Base-by-base conservation (phyloP, 805 yeast species). In the Barnettozyma salicaria region DNA sequence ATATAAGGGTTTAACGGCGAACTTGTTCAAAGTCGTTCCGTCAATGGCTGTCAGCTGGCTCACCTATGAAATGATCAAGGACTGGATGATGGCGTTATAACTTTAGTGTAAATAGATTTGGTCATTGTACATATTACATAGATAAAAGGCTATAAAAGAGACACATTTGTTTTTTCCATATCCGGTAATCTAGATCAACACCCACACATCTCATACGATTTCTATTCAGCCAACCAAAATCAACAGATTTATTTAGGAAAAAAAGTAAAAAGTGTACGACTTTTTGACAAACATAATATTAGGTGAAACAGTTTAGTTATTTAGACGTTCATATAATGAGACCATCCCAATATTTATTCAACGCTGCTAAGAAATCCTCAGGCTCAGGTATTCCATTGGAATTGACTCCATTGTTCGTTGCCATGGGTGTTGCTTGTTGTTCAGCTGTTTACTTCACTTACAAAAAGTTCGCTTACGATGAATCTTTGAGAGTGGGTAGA, bases 41-140 rank as follows among this genome's bases (percentile, higher is more conserved):
- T 79, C 92, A 11, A 90, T 92, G 89, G 97, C 97, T 4, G 87
- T 89, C 13, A 86, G 90, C 42, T 90, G 97, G 96, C 67, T 88
- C 49, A 77, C 84, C 43, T 80, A 77, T 58, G 97, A 94, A 47
- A 61, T 80, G 22, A 67, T 85, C 35, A 76, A 78, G 49, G 83
- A 75, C 16, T 37, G 44, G 17, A 32, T 62, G 40, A 41, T 49
- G 31, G 38, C 22, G 4, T 19, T 47, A 27, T 47, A 33, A 32
- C 12, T n/a, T n/a, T n/a, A n/a, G n/a, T n/a, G n/a, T 6, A 12
- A 14, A 11, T 25, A 8, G 27, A 12, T 20, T 10, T 4, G 13
- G 27, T 13, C 30, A 25, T 14, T n/a, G 19, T 19, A 32, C 16
- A 25, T 7, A 23, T 19, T 8, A 12, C 16, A 22, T 14, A 23